Base-by-base conservation (phyloP, 2,329 filamentous ascomycete species). In the Sordariomycetes sp. region DNA sequence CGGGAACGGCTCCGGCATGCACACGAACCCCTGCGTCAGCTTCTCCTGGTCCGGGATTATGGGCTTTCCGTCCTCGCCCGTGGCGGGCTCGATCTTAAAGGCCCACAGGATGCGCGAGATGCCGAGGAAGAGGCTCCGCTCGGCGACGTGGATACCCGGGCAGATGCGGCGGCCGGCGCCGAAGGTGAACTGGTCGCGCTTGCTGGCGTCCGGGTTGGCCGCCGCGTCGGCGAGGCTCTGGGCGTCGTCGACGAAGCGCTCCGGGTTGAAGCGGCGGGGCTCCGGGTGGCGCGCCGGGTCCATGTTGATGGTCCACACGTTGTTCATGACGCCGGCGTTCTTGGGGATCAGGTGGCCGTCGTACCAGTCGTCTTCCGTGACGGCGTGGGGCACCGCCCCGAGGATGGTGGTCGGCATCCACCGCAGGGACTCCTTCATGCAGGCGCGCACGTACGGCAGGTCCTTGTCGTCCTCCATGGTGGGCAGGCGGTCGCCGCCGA, bases 161-260 rank as follows among this genome's bases (percentile, higher is more conserved):
- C 82, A 86, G 51, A 83, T 74, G 25, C 82, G 72, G 6, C 81
- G 71, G 1, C 81, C 81, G 10, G 76, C 77, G 22, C 81, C 81
- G 58, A 81, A 85, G 0, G 72, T 74, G 65, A 79, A 82, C 10
- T 78, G 74, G 54, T 82, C 79, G 16, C 79, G 71, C 63, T 79
- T 71, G 1, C 68, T 66, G 0, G 68, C 66, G 57, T 76, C 72
- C 0, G 71, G 60, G 24, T 61, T 53, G 48, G 53, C 46, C 25
- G 55, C 57, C 10, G 56, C 53, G 74, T 71, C 69, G 12, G 65
- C 68, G 57, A 59, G 65, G 3, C 62, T 67, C 25, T 64, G 65
- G 43, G 58, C 53, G 58, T 69, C 66, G 59, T 63, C 48, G 11
- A 65, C 59, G 63, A 63, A 70, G 11, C 75, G 68, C 2, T 68